These are phyloP conservation scores for Haplosporangium sp. DNA, from an alignment of 371 early-diverging fungal genomes.

Conservation along the genomic window DNA sequence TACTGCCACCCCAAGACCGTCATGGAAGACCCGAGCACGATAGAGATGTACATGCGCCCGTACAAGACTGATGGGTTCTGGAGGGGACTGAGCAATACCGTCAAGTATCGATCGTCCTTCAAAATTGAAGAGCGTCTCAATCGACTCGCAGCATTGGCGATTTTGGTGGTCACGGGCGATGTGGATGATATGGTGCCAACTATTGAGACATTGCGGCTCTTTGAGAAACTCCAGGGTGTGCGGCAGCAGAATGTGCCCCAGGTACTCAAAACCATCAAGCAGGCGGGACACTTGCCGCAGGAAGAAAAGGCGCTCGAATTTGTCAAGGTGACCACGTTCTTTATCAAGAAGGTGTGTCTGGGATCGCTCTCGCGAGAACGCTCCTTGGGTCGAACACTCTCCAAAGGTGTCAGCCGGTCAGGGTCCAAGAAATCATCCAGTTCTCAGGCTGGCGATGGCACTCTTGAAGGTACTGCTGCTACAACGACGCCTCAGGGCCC, in stretches of 20 bases:
- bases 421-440: constrained; percentile 14
- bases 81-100: constrained; percentile 23
- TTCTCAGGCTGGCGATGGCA: too few species aligned
- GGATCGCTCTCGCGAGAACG: constrained; percentile 27
- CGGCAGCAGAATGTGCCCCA: constrained; percentile 31
- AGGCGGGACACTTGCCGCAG: constrained; percentile 36
- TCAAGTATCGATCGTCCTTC: constrained; percentile 18
- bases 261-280: constrained; percentile 42
- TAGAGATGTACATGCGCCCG: constrained; percentile 35
- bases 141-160: constrained; percentile 28
- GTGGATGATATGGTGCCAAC: constrained; percentile 37
- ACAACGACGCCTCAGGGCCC: too few species aligned
- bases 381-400: constrained; percentile 11
- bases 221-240: constrained; percentile 25
- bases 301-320: constrained; percentile 30
- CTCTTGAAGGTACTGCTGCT: too few species aligned
- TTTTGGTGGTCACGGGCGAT: constrained; percentile 33
- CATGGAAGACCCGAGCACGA: constrained; percentile 21
- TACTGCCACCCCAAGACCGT: constrained; percentile 28
- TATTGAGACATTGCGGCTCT: constrained; percentile 32
- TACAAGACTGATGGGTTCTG: constrained; percentile 30
- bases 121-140: constrained; percentile 22
- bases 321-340: constrained; percentile 34
- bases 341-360: constrained; percentile 38
- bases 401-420: constrained; percentile 7